Evolutionary conservation across 352 stramenopile genomes (phyloP), one percentile per base, ranked within the genome.

Genomic region (Pythium dissotocum): DNA sequence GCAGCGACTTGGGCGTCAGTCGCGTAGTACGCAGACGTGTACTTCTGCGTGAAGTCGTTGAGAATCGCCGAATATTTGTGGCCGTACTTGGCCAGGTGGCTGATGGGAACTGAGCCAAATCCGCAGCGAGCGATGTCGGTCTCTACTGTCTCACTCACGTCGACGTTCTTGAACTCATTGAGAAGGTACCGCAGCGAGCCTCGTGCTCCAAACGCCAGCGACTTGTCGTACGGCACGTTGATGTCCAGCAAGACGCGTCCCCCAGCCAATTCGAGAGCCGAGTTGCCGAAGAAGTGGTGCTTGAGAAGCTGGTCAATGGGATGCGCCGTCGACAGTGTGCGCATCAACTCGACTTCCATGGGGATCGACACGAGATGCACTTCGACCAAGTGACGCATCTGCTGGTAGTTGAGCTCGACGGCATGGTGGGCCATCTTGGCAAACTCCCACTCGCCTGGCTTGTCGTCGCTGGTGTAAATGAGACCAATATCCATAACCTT

Each of bases 261-360:
- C 3, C 36, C 26, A 0, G 18, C 36, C 13, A 76, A 68, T 36
- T 83, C 73, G 56, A 81, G 72, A 2, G 63, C 73, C 13, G 79
- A 73, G 44, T 83, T 66, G 2, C 64, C 69, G 8, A 72, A 65
- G 35, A 79, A 75, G 54, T 83, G 77, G 56, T 79, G 77, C 54
- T 79, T 59, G n/a, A 83, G 53, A 42, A 83, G 67, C 3, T 69
- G 71, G 40, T 77, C 71, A 28, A 83, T 58, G 1, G 77, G 77
- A 44, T 83, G 73, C 1, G 73, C 56, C 0, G 35, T 49, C 2
- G 68, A 49, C 32, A 81, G 33, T 52, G 63, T 71, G 16, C 77
- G 73, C 54, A 77, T 74, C 65, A 83, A 65, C 53, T 80, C 77
- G 30, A 83, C 73, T 42, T 75, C 73, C 14, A 83, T 73, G 2